These are phyloP conservation scores for Rhinocladiella similis DNA, from an alignment of 2,329 filamentous ascomycete genomes.

Conservation along the genomic window DNA sequence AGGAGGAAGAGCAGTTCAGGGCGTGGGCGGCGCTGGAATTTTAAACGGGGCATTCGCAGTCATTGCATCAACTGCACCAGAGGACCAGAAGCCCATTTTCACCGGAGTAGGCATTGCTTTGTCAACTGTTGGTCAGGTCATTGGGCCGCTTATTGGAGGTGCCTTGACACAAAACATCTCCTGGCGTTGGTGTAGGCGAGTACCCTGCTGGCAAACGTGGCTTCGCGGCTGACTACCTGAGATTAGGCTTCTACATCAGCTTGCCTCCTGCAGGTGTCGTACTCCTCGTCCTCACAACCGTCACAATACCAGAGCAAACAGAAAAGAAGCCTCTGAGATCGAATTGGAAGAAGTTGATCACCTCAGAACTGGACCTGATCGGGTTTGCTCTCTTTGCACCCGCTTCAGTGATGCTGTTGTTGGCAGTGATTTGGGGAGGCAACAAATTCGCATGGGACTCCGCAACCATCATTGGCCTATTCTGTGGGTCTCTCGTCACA, in stretches of 20 bases:
- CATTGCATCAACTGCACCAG: slow-evolving; percentile 34
- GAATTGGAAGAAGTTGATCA: slow-evolving; percentile 20
- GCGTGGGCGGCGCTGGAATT: slow-evolving; percentile 36
- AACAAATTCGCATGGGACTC: slow-evolving; percentile 34
- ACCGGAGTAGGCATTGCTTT: slow-evolving; percentile 34
- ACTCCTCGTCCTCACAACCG: slow-evolving; percentile 36
- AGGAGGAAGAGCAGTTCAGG: slow-evolving; percentile 36
- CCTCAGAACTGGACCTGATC: slow-evolving; percentile 52
- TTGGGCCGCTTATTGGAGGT: slow-evolving; percentile 47
- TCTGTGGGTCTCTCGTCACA: slow-evolving; percentile 34
- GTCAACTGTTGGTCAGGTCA: slow-evolving; percentile 41
- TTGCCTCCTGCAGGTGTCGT: slow-evolving; percentile 41
- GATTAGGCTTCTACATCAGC: slow-evolving; percentile 43
- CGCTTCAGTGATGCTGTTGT: slow-evolving; percentile 26
- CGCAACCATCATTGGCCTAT: slow-evolving; percentile 39
- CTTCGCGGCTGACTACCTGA: neutral
- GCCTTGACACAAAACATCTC: slow-evolving; percentile 38
- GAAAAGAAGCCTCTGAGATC: slow-evolving; percentile 10
- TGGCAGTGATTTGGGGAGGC: slow-evolving; percentile 27
- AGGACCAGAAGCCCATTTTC: slow-evolving; percentile 36
- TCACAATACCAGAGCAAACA: slow-evolving; percentile 17
- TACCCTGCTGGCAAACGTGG: neutral
- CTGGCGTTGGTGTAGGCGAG: slow-evolving; percentile 33
- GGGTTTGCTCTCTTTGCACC: slow-evolving; percentile 60
- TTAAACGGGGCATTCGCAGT: slow-evolving; percentile 46